These are phyloP conservation scores for Candida bentonensis DNA, from an alignment of 805 yeast genomes.

Conservation along the genomic window DNA sequence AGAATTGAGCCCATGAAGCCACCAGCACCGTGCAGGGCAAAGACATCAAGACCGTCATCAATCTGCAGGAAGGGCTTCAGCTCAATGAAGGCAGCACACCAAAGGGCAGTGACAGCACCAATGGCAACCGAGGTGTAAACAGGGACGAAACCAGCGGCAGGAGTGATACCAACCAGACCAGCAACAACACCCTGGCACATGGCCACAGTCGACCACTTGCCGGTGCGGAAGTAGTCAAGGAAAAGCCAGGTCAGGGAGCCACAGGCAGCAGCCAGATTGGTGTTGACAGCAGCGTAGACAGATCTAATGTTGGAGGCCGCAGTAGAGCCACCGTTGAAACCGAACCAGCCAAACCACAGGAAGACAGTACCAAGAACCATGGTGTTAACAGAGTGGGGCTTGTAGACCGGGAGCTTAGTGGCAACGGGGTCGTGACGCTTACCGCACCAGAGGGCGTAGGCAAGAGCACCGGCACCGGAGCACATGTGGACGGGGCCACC, in stretches of 20 bases:
- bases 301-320: slow-evolving; percentile 89
- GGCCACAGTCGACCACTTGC: slow-evolving; percentile 91
- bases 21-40: slow-evolving; percentile 88
- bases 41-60: slow-evolving; percentile 94
- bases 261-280: slow-evolving; percentile 83
- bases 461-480: slow-evolving; percentile 89
- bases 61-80: slow-evolving; percentile 57
- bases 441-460: slow-evolving; percentile 85
- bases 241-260: slow-evolving; percentile 95
- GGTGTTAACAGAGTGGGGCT: slow-evolving; percentile 84
- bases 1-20: slow-evolving; percentile 70
- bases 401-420: slow-evolving; percentile 69
- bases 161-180: slow-evolving; percentile 90
- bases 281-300: slow-evolving; percentile 85
- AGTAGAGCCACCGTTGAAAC: slow-evolving; percentile 97
- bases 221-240: slow-evolving; percentile 73
- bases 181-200: slow-evolving; percentile 86
- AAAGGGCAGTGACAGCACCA: slow-evolving; percentile 64
- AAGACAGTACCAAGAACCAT: slow-evolving; percentile 88
- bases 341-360: slow-evolving; percentile 98
- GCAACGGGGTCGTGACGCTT: slow-evolving; percentile 70
- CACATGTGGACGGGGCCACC: slow-evolving; percentile 97
- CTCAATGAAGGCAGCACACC: slow-evolving; percentile 78
- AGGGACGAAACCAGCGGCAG: slow-evolving; percentile 94
- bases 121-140: slow-evolving; percentile 77